Evolutionary conservation across 148 eudicot species (phyloP).

Genomic region (Rhododendron griersonianum): DNA sequence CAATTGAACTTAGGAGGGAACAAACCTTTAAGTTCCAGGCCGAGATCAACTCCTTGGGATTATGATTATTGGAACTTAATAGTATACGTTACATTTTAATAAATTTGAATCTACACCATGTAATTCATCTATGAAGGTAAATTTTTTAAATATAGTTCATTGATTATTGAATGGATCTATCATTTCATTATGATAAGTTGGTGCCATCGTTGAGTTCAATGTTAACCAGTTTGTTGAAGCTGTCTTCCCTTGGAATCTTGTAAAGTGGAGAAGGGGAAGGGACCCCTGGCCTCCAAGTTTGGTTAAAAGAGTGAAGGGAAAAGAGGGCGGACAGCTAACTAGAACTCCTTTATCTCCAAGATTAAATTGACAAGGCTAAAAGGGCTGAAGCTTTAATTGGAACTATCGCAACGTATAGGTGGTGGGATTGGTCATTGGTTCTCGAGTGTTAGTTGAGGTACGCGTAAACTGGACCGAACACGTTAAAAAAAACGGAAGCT

Average conservation of each 20-base stretch:
- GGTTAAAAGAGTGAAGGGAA: not conserved
- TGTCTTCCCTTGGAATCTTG: not conserved
- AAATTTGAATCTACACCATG: no score
- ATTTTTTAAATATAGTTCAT: not conserved
- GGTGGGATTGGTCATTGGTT: not conserved
- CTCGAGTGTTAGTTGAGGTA: no score
- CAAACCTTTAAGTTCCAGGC: not conserved
- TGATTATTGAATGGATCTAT: not conserved
- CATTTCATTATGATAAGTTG: not conserved
- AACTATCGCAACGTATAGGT: no score
- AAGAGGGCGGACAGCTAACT: not conserved
- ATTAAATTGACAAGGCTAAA: not conserved
- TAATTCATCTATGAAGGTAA: not conserved
- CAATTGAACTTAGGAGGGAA: no score
- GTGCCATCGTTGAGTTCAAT: not conserved
- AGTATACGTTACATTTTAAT: no score
- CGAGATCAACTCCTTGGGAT: no score
- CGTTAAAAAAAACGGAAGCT: not conserved
- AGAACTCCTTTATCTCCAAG: not conserved
- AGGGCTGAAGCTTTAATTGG: not conserved
- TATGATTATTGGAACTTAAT: no score
- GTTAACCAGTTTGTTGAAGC: not conserved
- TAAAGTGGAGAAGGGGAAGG: conserved; percentile 10
- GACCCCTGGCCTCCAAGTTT: not conserved
- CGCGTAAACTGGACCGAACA: not conserved